Conservation (phyloP, 2,329 filamentous ascomycete species). For the Daldinia sp. region DNA sequence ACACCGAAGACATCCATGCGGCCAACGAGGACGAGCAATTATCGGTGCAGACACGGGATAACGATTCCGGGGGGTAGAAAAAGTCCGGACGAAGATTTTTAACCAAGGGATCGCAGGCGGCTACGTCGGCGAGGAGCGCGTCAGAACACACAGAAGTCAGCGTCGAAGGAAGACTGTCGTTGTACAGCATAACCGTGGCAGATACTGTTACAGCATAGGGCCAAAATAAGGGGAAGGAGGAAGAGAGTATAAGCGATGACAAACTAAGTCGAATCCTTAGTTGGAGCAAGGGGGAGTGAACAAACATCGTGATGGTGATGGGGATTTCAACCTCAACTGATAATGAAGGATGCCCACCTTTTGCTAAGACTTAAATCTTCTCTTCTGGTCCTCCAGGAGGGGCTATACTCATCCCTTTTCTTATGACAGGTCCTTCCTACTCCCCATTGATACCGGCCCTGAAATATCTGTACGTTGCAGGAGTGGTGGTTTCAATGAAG, state of each 20-base stretch:
- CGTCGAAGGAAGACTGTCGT: slow-evolving; percentile 6
- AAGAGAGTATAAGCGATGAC: background rate
- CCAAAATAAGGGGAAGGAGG: background rate
- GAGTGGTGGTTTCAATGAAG: background rate
- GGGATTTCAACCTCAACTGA: background rate
- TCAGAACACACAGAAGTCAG: slow-evolving; percentile 6
- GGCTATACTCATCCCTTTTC: background rate
- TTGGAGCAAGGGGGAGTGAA: background rate
- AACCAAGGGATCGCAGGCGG: slow-evolving; percentile 9
- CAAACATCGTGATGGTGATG: background rate
- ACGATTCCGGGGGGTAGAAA: slow-evolving; percentile 8
- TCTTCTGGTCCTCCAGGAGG: background rate
- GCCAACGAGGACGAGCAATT: background rate
- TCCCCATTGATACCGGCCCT: background rate
- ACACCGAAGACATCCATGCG: background rate
- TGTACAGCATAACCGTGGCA: slow-evolving; percentile 4
- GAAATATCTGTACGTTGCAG: background rate
- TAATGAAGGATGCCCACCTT: background rate
- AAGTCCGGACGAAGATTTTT: slow-evolving; percentile 12
- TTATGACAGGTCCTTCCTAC: background rate
- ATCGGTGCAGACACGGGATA: slow-evolving; percentile 15
- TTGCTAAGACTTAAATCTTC: background rate
- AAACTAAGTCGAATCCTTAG: background rate
- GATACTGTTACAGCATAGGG: background rate
- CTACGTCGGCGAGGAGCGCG: slow-evolving; percentile 8